Conservation (phyloP, 805 yeast genomes). For the Metschnikowia lochheadii region DNA sequence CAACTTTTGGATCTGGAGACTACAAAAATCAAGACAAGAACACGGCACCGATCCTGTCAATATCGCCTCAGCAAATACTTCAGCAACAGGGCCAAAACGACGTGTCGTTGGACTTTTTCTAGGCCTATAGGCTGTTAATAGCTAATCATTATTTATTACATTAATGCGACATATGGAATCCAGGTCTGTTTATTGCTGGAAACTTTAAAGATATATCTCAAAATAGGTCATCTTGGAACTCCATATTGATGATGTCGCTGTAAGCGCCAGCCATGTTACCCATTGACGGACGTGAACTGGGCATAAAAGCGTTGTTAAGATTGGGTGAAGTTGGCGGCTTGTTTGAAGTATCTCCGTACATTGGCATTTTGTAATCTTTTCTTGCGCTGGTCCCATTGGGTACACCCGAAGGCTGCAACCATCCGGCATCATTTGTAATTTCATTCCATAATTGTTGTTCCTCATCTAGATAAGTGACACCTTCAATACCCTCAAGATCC, state of each 20-base stretch:
- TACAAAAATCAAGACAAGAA: conserved; percentile 4
- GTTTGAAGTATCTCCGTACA: conserved; percentile 2
- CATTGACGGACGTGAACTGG: conserved; percentile 10
- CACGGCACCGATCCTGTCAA: conserved; percentile 13
- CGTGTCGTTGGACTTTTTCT: conserved; percentile 26
- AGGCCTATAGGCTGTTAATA: conserved; percentile 5
- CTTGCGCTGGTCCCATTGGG: conserved; percentile 4
- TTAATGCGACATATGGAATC: not conserved
- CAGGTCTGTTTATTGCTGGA: not conserved
- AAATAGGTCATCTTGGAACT: conserved; percentile 25
- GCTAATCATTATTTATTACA: conserved; percentile 4
- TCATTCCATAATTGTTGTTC: conserved; percentile 68
- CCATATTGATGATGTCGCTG: conserved; percentile 37
- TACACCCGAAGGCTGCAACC: conserved; percentile 44
- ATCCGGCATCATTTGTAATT: conserved; percentile 69
- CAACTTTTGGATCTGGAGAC: not conserved
- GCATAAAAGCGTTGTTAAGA: conserved; percentile 1
- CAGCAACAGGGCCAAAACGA: conserved; percentile 25
- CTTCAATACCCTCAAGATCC: conserved; percentile 42
- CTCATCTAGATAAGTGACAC: conserved; percentile 37
- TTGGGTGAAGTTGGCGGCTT: not conserved
- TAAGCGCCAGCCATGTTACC: conserved; percentile 26
- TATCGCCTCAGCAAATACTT: conserved; percentile 39
- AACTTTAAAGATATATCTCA: not conserved
- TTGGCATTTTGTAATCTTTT: conserved; percentile 4